Conservation (phyloP, 2,329 filamentous ascomycete species). For the Microcyclosporella mali region DNA sequence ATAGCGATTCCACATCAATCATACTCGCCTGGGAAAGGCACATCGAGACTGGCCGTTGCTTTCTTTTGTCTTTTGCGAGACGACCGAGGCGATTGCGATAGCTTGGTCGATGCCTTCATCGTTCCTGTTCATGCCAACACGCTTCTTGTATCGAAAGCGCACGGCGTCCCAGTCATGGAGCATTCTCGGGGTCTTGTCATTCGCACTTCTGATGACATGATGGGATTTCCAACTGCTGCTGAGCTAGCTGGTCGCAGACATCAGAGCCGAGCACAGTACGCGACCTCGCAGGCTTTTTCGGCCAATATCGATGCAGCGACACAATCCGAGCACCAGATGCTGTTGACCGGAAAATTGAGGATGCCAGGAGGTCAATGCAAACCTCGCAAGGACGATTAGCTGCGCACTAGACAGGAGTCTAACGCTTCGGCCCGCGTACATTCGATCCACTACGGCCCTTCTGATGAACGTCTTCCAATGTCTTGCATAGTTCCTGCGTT, state of each 20-base stretch:
- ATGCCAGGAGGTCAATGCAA: conserved; percentile 4
- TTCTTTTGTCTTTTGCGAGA: too few relatives aligned
- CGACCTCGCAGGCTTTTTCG: neutral
- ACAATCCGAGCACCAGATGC: neutral
- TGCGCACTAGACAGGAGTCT: neutral
- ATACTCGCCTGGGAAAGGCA: too few relatives aligned
- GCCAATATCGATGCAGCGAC: too few relatives aligned
- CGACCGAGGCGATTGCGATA: too few relatives aligned
- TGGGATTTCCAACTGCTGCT: neutral
- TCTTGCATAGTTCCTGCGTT: too few relatives aligned
- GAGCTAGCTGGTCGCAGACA: neutral
- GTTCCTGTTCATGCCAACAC: neutral
- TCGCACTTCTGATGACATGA: neutral
- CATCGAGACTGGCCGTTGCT: too few relatives aligned
- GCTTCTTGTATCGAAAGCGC: too few relatives aligned
- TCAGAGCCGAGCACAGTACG: neutral
- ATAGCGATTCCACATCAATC: too few relatives aligned
- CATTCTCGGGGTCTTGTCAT: neutral
- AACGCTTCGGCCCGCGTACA: neutral
- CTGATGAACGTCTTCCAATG: too few relatives aligned
- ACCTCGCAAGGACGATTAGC: too few relatives aligned
- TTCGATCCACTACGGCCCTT: too few relatives aligned
- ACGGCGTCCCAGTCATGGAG: too few relatives aligned
- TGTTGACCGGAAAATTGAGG: conserved; percentile 3
- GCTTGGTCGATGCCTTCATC: neutral